Conservation (phyloP, 208 protist genomes). For the Wallacemonas sp. region DNA sequence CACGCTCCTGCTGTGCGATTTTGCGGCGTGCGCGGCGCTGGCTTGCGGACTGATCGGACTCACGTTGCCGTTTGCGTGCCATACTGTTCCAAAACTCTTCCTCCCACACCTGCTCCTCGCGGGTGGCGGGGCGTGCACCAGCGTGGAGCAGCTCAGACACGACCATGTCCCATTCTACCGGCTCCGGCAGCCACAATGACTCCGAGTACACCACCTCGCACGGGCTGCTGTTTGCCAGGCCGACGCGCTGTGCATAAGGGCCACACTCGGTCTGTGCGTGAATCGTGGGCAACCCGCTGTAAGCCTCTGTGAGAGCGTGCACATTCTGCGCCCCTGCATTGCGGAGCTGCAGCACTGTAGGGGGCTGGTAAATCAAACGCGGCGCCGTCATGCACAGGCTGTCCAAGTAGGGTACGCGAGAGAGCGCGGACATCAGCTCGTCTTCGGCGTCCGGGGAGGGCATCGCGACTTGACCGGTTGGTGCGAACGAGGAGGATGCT, state of each 20-base stretch:
- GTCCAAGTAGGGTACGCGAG: constrained; percentile 43
- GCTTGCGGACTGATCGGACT: constrained; percentile 4
- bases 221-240: too few relatives aligned
- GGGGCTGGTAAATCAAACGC: constrained; percentile 58
- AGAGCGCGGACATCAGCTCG: constrained; percentile 2
- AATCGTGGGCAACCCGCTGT: constrained; percentile 47
- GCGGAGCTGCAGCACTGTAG: constrained; percentile 46
- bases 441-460: background rate
- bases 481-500: background rate
- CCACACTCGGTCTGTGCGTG: constrained; percentile 1
- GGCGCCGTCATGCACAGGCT: constrained; percentile 23
- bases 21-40: background rate
- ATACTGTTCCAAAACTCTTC: constrained; percentile 1
- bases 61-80: background rate
- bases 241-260: constrained; percentile 18
- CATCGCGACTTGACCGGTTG: background rate
- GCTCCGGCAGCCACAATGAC: constrained; percentile 35
- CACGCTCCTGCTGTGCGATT: background rate
- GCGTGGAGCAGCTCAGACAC: constrained; percentile 33
- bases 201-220: background rate
- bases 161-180: constrained; percentile 50
- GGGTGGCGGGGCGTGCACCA: background rate
- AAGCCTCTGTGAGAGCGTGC: constrained; percentile 19
- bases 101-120: constrained; percentile 6
- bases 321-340: constrained; percentile 42